A percentile compares a stretch with the other conserved stretches of the same genome.
Conservation (phyloP, 2,329 filamentous ascomycete species). For the Thelonectria blattea region DNA sequence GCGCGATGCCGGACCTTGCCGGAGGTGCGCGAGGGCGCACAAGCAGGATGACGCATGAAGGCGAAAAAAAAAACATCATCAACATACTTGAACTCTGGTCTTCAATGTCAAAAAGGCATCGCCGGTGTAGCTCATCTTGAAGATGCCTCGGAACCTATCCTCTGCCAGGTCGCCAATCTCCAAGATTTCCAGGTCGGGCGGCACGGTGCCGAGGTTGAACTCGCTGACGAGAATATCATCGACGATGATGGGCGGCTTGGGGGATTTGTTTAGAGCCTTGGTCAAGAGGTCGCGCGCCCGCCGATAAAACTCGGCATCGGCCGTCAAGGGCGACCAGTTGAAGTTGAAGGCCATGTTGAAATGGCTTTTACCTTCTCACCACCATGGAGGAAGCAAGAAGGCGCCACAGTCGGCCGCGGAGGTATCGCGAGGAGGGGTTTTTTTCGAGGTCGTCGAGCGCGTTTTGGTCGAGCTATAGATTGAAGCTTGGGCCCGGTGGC, state of each 20-base stretch:
- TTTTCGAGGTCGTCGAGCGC: slow-evolving; percentile 24
- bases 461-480: slow-evolving; percentile 13
- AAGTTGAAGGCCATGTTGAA: slow-evolving; percentile 98
- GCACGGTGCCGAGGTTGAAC: slow-evolving; percentile 92
- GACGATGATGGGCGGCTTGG: slow-evolving; percentile 98
- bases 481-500: slow-evolving; percentile 17
- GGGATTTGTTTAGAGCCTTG: slow-evolving; percentile 93
- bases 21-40: not conserved
- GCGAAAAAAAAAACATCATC: slow-evolving; percentile 21
- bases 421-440: slow-evolving; percentile 19
- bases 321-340: slow-evolving; percentile 99
- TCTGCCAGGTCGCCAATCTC: slow-evolving; percentile 98
- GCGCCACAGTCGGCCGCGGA: slow-evolving; percentile 33
- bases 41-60: slow-evolving; percentile 17
- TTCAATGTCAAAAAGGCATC: slow-evolving; percentile 95
- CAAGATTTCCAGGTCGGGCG: slow-evolving; percentile 93
- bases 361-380: slow-evolving; percentile 48
- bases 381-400: slow-evolving; percentile 42
- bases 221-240: slow-evolving; percentile 99
- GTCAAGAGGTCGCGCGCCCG: slow-evolving; percentile 94
- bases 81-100: slow-evolving; percentile 86
- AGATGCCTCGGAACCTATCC: slow-evolving; percentile 95
- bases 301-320: slow-evolving; percentile 88
- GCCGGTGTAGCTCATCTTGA: slow-evolving; percentile 98
- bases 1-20: slow-evolving; percentile 13